Base-by-base conservation (phyloP, 2,329 filamentous ascomycete genomes). In the Pestalotiopsis sp. region DNA sequence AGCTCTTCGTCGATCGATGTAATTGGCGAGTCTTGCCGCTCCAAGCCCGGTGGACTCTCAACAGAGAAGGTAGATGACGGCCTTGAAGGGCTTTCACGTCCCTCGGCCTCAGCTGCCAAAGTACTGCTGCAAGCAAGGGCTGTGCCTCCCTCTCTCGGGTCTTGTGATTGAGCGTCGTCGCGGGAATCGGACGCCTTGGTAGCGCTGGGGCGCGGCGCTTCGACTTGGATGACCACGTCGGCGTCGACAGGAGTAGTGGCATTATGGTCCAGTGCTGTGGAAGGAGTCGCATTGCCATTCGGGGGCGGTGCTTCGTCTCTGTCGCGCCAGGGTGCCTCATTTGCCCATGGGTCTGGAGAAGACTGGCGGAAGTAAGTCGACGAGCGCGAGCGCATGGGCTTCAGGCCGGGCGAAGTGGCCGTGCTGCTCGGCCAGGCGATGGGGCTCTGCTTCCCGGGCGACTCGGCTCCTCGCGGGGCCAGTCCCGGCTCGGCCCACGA, bases 1-100 rank as follows among this genome's bases (percentile, higher is more conserved):
- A 75, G 72, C 17, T 81, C 82, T 62, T 84, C 83, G 64, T 84
- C 83, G 66, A 83, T 77, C 0, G 83, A 83, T 0, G 82, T 85
- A 3, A 83, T 82, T 1, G 82, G 82, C 0, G 82, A 85, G 64
- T 83, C 82, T 65, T 78, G 80, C 2, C 74, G 75, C 0, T 79
- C 79, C 11, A 73, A 72, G 13, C 72, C 74, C 20, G 69, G 70
- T 27, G 71, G 75, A 64, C 78, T 79, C 64, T 78, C 77, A 11
- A 70, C 39, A 11, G 77, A 77, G 55, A 72, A 73, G 1, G 74
- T 71, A 4, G 76, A 77, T 3, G 75, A 76, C 23, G 76, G 71
- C 45, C 76, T 72, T 25, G 77, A 77, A 31, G 69, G 69, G 13
- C 63, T 60, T 38, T 77, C 73, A 25, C 71, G 68, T 2, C 69